phyloP scores from a whole-genome alignment of 78 protist species.

The Capsaspora owczarzaki region DNA sequence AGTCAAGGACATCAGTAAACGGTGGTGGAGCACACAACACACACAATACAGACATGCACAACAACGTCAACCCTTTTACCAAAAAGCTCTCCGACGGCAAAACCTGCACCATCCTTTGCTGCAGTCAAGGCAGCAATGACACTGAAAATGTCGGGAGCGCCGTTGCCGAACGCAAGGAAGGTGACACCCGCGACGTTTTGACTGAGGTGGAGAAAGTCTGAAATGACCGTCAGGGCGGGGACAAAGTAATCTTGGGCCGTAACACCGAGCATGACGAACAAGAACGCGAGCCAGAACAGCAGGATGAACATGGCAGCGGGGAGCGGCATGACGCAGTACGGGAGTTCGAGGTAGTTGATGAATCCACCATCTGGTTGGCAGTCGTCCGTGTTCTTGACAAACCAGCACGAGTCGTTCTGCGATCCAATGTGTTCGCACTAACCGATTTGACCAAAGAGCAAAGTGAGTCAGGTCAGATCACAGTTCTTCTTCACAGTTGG shows the following conservation, averaged over 20 bases:
- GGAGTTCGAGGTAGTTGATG: slow-evolving; percentile 16
- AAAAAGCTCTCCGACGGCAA: slow-evolving; percentile 38
- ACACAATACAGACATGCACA: neutral
- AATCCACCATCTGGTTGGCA: slow-evolving; percentile 1
- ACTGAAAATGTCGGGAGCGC: slow-evolving; percentile 48
- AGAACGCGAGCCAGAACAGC: neutral
- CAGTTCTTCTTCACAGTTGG: too few species aligned
- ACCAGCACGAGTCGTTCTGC: neutral
- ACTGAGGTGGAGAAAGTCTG: slow-evolving; percentile 10
- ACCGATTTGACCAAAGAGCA: too few species aligned
- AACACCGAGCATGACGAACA: slow-evolving; percentile 6
- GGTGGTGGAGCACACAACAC: neutral
- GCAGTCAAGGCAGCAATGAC: slow-evolving; percentile 19
- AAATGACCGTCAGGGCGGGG: slow-evolving; percentile 8
- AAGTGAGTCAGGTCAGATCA: too few species aligned
- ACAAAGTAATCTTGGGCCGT: slow-evolving; percentile 9
- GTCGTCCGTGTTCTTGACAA: neutral
- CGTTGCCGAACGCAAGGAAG: slow-evolving; percentile 50
- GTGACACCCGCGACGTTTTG: slow-evolving; percentile 49
- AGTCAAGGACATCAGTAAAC: neutral
- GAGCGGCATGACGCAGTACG: neutral
- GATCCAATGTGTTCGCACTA: neutral
- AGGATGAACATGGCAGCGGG: neutral
- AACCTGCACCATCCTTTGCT: neutral
- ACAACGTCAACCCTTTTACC: slow-evolving; percentile 2